Base-by-base conservation (phyloP, 352 stramenopile species). In the Saprolegnia diclina region DNA sequence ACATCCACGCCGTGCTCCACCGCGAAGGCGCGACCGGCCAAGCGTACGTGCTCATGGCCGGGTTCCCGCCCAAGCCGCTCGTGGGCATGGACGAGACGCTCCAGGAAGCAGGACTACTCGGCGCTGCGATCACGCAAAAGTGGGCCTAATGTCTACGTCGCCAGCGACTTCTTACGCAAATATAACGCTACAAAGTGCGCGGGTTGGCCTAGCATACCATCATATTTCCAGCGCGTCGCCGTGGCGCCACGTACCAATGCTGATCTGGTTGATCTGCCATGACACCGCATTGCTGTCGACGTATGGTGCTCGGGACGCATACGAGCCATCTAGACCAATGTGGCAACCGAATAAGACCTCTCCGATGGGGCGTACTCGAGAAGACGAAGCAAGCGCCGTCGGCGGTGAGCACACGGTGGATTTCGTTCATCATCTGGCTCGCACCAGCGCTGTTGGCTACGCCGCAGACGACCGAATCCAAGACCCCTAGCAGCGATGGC, bases 91-190 rank as follows among this genome's bases (percentile, higher is more conserved):
- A 80, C 19, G 77, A 83, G 68, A 98, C 90, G 7, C 84, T 98
- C 57, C 87, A 98, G 35, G 81, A 81, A 21, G 92, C 92, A 1
- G 92, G 92, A 24, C 82, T 98, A 38, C 96, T 96, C 74, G 91
- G 90, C 29, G 89, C 92, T 10, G 83, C 92, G 56, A 78, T 98
- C 61, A 97, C 89, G 18, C 82, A 98, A 74, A 97, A 98, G 76
- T 69, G 63, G 63, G 59, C 59, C 16, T 66, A 56, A 66, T 35
- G 29, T 5, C 5, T 35, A 35, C 29, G 29, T 35, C 29, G 29
- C 29, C 29, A 35, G 29, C 45, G 42, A 14, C 52, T 59, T 59
- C 52, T 59, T 59, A 19, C 52, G 52, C 35, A 59, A 11, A n/a
- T 59, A 59, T n/a, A 59, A 59, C 13, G 52, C 52, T 24, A 59